Percentiles rank a stretch among this genome's conserved stretches.
Conservation (phyloP, 768 basidiomycete genomes). For the Termitomyces sp. region DNA sequence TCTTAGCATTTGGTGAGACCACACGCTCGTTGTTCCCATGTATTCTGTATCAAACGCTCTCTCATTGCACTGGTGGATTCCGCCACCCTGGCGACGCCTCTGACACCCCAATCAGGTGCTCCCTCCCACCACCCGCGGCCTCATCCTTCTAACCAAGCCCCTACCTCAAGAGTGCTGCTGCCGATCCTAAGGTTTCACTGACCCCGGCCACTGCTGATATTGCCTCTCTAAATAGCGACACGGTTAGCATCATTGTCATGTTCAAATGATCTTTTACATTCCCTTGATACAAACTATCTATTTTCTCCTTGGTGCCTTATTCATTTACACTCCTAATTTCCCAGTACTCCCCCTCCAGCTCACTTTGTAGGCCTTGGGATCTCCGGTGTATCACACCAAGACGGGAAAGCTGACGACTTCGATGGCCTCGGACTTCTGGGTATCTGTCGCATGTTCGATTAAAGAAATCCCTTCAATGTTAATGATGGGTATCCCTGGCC, state of each 20-base stretch:
- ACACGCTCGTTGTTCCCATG: slow-evolving; percentile 6
- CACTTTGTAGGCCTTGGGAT: slow-evolving; percentile 14
- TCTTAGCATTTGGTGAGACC: no score
- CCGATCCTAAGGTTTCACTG: slow-evolving; percentile 7
- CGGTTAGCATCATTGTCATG: slow-evolving; percentile 10
- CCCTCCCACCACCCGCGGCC: background rate
- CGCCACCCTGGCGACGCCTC: background rate
- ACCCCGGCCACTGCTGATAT: background rate
- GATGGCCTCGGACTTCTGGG: slow-evolving; percentile 16
- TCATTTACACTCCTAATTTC: background rate
- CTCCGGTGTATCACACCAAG: slow-evolving; percentile 13
- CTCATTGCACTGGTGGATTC: background rate
- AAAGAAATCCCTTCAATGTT: background rate
- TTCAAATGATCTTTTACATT: slow-evolving; percentile 6
- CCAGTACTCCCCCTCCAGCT: background rate
- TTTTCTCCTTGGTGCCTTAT: slow-evolving; percentile 8
- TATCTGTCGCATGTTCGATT: slow-evolving; percentile 7
- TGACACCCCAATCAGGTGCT: background rate
- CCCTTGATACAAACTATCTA: slow-evolving; percentile 2
- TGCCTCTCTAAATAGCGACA: slow-evolving; percentile 13
- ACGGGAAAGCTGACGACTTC: slow-evolving; percentile 9
- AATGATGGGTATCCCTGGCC: slow-evolving; percentile 11
- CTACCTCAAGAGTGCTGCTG: slow-evolving; percentile 8
- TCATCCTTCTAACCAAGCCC: slow-evolving; percentile 6
- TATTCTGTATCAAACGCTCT: slow-evolving; percentile 7